Evolutionary conservation across 1,139 yeast species (phyloP), one percentile per base, ranked within the genome.

Genomic region (Debaryomyces robertsiae): DNA sequence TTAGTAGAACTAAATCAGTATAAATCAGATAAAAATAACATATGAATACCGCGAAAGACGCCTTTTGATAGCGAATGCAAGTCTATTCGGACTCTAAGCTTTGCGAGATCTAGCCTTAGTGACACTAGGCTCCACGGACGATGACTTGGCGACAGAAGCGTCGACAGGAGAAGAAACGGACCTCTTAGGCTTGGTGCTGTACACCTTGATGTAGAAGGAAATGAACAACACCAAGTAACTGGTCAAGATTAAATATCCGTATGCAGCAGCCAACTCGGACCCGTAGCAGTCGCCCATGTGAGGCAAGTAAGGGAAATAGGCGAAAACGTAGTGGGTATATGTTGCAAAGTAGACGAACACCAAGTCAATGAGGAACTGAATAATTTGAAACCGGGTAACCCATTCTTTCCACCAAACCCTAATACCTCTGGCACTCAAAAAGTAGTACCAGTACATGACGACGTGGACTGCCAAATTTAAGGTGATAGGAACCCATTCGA

Each of bases 321-420:
- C 72, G 56, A 70, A 74, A 30, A 86, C 87, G 55, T 81, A 80
- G 61, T 82, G 85, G 47, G 88, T 83, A 74, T 88, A 91, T 42
- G 96, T 84, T 42, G 96, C 96, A 63, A 87, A 88, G 75, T 90
- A 91, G 51, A 91, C 95, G 61, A 90, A 90, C 34, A 78, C 81
- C 61, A 93, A 79, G 65, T 93, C 98, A 58, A 93, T 77, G 57
- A 93, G 73, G 59, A 93, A 93, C 72, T 93, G 98, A 57, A 87
- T 79, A 68, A 93, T 93, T 74, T 93, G 98, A 77, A 88, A 83
- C 53, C 96, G 80, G 39, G 98, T 93, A 54, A 93, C 97, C 97
- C 97, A 93, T 71, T 91, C 96, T 71, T 93, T 93, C 98, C 98
- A 93, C 98, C 98, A 91, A 45, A 93, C 97, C 56, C 93, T 83